Conservation (phyloP, 2,329 filamentous ascomycete genomes). For the Botrytis galanthina region DNA sequence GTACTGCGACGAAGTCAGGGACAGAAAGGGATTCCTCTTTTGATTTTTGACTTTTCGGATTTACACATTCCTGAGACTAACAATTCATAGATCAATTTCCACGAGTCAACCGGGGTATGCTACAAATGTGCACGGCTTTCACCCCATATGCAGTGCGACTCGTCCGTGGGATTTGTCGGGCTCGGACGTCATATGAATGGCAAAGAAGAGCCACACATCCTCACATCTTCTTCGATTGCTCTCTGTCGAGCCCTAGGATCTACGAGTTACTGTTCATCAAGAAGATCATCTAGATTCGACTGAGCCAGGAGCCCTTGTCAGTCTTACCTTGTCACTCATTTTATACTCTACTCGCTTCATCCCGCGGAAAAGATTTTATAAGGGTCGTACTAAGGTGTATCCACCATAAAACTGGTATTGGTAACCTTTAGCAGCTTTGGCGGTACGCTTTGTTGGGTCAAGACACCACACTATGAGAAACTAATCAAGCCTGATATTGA, state of each 20-base stretch:
- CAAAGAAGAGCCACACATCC: background rate
- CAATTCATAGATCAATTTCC: background rate
- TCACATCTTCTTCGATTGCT: background rate
- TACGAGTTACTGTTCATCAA: background rate
- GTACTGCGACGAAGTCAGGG: background rate
- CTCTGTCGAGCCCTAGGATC: background rate
- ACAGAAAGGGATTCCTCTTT: background rate
- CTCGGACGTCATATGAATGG: slow-evolving; percentile 3
- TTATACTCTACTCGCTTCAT: background rate
- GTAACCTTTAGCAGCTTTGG: background rate
- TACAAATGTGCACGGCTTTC: background rate
- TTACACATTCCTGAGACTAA: background rate
- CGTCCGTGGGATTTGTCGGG: background rate
- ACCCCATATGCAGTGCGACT: background rate
- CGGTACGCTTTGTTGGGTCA: background rate
- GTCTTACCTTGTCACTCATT: background rate
- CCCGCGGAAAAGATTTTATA: background rate
- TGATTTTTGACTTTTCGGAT: background rate
- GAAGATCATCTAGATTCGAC: background rate
- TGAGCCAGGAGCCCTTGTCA: background rate
- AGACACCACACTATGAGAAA: background rate
- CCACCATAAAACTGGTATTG: background rate
- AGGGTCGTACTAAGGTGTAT: background rate
- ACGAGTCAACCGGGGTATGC: background rate
- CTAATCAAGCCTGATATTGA: background rate